Percentiles rank a stretch among this genome's conserved stretches.
Evolutionary conservation across 768 basidiomycete genomes (phyloP).

Genomic region (Tricholoma matsutake): DNA sequence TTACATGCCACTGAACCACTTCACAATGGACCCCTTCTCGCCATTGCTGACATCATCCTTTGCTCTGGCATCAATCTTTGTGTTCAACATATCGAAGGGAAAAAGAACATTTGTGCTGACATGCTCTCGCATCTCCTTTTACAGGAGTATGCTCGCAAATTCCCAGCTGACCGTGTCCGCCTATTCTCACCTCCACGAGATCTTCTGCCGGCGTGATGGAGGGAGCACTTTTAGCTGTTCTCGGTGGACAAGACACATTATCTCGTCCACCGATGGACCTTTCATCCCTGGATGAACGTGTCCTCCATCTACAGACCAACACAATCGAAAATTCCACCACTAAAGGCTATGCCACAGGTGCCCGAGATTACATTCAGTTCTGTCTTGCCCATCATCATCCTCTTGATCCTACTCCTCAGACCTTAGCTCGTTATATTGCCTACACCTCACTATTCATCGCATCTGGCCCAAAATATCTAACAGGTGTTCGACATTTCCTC

Average conservation of each 20-base stretch:
- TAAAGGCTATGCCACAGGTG: slow-evolving; percentile 18
- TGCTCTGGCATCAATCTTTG: slow-evolving; percentile 14
- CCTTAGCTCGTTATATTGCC: neutral
- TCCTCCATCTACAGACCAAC: slow-evolving; percentile 14
- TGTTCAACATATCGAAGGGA: slow-evolving; percentile 13
- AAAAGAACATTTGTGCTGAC: neutral
- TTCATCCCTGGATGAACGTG: slow-evolving; percentile 10
- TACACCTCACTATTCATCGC: neutral
- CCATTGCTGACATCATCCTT: neutral
- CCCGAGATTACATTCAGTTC: slow-evolving; percentile 20
- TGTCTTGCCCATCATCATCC: slow-evolving; percentile 12
- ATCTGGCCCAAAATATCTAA: slow-evolving; percentile 14
- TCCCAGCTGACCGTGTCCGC: slow-evolving; percentile 15
- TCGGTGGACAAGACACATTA: slow-evolving; percentile 14
- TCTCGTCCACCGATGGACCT: slow-evolving; percentile 9
- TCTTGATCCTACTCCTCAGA: slow-evolving; percentile 18
- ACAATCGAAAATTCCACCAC: slow-evolving; percentile 17
- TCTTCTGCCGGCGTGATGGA: neutral
- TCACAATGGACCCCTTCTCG: neutral
- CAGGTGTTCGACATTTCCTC: neutral
- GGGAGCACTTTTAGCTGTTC: slow-evolving; percentile 9
- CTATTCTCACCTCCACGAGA: slow-evolving; percentile 11
- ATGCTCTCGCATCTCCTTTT: neutral
- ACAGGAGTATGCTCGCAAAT: slow-evolving; percentile 11
- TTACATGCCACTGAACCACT: slow-evolving; percentile 2